Evolutionary conservation across 345 rosid genomes (phyloP).

Genomic region (Syzygium aqueum): DNA sequence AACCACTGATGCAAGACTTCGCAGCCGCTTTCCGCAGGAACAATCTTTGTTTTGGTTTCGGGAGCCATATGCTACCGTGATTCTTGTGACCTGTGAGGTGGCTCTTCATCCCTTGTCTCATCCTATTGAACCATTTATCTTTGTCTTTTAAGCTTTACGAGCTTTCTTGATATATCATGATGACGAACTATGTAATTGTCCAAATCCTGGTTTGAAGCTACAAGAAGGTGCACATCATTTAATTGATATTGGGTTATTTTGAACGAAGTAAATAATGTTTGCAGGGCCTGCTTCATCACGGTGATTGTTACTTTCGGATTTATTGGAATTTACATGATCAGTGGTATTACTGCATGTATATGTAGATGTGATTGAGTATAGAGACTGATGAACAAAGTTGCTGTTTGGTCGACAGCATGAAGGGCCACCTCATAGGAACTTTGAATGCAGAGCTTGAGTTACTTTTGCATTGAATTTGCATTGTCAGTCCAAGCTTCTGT

Average conservation of each 20-base stretch:
- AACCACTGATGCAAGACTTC: slow-evolving; percentile 85
- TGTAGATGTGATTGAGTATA: neutral
- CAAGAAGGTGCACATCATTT: neutral
- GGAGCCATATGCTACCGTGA: slow-evolving; percentile 86
- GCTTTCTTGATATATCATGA: neutral
- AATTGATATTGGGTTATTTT: neutral
- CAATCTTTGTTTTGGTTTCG: slow-evolving; percentile 81
- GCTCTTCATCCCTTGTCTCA: neutral
- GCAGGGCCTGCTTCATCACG: neutral
- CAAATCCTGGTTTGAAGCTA: neutral
- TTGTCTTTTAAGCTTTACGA: neutral
- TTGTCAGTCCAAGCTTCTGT: neutral
- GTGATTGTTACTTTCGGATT: neutral
- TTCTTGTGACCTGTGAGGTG: slow-evolving; percentile 98
- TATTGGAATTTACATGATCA: neutral
- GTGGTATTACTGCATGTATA: neutral
- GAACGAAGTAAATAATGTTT: neutral
- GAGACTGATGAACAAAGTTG: neutral
- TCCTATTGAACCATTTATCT: neutral
- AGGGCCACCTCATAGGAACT: neutral
- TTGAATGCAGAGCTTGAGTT: neutral
- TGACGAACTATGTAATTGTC: neutral
- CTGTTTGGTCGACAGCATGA: neutral
- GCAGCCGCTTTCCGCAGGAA: slow-evolving; percentile 90
- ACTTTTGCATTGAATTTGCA: neutral